A percentile compares a stretch with the other conserved stretches of the same genome.
These are phyloP conservation scores for Chrysoporthe puriensis DNA, from an alignment of 2,329 filamentous ascomycete species.

Conservation along the genomic window DNA sequence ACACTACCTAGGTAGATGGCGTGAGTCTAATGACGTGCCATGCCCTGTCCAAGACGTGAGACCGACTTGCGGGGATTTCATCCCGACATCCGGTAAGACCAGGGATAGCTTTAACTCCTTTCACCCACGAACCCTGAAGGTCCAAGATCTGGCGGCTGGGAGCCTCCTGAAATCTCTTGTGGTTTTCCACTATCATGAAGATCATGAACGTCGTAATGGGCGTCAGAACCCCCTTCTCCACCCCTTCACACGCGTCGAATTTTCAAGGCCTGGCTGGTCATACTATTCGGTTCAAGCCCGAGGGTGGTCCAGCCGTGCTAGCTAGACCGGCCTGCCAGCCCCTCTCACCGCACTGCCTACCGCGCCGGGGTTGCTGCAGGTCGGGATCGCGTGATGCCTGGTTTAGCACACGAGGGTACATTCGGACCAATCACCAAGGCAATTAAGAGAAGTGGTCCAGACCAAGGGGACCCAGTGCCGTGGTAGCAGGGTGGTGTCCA, in stretches of 20 bases:
- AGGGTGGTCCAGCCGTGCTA: background rate
- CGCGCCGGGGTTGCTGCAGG: slow-evolving; percentile 13
- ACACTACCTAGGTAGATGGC: background rate
- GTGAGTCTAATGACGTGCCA: slow-evolving; percentile 15
- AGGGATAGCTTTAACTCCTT: background rate
- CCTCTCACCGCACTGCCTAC: slow-evolving; percentile 2
- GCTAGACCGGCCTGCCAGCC: background rate
- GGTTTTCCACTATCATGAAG: background rate
- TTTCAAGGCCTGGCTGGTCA: background rate
- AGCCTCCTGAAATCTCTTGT: background rate
- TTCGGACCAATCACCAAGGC: slow-evolving; percentile 1
- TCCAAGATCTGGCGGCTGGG: background rate
- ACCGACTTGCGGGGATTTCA: slow-evolving; percentile 23
- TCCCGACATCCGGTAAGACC: slow-evolving; percentile 13
- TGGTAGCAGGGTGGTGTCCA: slow-evolving; percentile 8
- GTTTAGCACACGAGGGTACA: background rate
- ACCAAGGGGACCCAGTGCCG: background rate
- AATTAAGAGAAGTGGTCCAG: background rate
- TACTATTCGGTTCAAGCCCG: background rate
- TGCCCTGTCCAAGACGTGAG: slow-evolving; percentile 14
- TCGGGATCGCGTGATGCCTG: slow-evolving; percentile 9
- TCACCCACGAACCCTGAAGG: background rate
- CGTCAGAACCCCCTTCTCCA: background rate
- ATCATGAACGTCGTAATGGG: background rate
- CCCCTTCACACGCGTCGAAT: background rate